phyloP scores from a whole-genome alignment of 306 rosid species.

The Medicago ruthenica region DNA sequence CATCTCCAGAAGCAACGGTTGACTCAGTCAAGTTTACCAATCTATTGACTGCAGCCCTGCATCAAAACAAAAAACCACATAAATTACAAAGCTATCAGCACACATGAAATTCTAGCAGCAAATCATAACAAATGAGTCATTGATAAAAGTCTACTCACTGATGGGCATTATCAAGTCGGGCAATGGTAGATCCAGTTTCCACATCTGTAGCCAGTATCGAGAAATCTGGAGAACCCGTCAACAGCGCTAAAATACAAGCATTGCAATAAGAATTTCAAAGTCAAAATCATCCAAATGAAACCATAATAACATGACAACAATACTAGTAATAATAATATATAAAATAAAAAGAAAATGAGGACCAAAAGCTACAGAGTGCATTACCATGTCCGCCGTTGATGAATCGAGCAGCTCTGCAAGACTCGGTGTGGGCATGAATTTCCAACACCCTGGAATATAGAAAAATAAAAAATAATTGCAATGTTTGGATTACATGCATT shows the following conservation, averaged over 20 bases:
- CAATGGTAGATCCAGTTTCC: constrained; percentile 82
- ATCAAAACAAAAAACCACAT: constrained; percentile 29
- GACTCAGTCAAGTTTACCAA: constrained; percentile 73
- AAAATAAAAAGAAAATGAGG: background rate
- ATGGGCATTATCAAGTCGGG: constrained; percentile 78
- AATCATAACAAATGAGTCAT: constrained; percentile 13
- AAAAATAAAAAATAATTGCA: background rate
- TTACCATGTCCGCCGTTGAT: constrained; percentile 79
- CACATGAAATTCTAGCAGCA: background rate
- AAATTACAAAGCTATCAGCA: constrained; percentile 26
- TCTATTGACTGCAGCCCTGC: constrained; percentile 78
- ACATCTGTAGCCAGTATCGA: constrained; percentile 85
- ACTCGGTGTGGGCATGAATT: constrained; percentile 77
- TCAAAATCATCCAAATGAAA: constrained; percentile 31
- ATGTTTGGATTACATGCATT: background rate
- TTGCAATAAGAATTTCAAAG: constrained; percentile 21
- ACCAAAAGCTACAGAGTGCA: background rate
- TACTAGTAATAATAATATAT: background rate
- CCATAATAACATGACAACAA: background rate
- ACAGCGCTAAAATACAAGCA: constrained; percentile 56
- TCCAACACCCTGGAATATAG: constrained; percentile 60
- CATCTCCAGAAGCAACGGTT: constrained; percentile 90
- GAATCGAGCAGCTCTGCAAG: constrained; percentile 85
- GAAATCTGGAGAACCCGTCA: constrained; percentile 87
- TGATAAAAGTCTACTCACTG: constrained; percentile 50